phyloP scores from a whole-genome alignment of 805 yeast genomes.

The Aciculoconidium aculeatum region DNA sequence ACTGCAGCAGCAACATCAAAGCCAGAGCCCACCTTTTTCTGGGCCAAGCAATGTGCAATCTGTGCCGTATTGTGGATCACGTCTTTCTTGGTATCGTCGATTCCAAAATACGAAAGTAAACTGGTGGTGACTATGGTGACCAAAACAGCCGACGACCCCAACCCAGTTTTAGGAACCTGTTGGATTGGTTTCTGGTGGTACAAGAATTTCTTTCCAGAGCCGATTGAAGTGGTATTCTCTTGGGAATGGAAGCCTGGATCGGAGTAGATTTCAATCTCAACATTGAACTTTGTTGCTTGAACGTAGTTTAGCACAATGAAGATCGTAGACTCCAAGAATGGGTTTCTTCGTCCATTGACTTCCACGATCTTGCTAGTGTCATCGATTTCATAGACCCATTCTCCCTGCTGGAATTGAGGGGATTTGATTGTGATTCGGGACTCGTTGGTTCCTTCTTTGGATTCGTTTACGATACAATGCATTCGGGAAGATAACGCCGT shows the following conservation, averaged over 20 bases:
- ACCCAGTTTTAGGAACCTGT: constrained; percentile 85
- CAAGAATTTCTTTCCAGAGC: constrained; percentile 42
- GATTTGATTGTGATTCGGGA: constrained; percentile 47
- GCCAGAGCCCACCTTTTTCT: constrained; percentile 93
- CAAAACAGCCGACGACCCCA: constrained; percentile 94
- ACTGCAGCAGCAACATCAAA: constrained; percentile 96
- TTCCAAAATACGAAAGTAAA: constrained; percentile 43
- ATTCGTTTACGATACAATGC: constrained; percentile 55
- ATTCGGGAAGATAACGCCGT: constrained; percentile 86
- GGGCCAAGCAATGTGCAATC: constrained; percentile 88
- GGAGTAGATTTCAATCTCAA: constrained; percentile 62
- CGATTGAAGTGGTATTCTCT: constrained; percentile 32
- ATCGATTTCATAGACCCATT: constrained; percentile 53
- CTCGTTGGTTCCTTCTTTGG: constrained; percentile 4
- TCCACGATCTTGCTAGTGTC: constrained; percentile 18
- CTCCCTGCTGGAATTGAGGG: constrained; percentile 69
- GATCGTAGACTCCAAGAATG: constrained; percentile 67
- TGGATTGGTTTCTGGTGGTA: constrained; percentile 57
- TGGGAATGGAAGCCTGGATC: constrained; percentile 90
- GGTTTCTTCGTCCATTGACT: constrained; percentile 43
- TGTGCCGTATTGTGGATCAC: constrained; percentile 82
- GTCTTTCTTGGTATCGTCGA: constrained; percentile 9
- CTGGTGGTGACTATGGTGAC: constrained; percentile 77
- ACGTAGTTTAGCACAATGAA: constrained; percentile 51
- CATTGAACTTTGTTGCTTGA: constrained; percentile 25